phyloP scores from a whole-genome alignment of 129 eudicot genomes.

The Ambrosia artemisiifolia region DNA sequence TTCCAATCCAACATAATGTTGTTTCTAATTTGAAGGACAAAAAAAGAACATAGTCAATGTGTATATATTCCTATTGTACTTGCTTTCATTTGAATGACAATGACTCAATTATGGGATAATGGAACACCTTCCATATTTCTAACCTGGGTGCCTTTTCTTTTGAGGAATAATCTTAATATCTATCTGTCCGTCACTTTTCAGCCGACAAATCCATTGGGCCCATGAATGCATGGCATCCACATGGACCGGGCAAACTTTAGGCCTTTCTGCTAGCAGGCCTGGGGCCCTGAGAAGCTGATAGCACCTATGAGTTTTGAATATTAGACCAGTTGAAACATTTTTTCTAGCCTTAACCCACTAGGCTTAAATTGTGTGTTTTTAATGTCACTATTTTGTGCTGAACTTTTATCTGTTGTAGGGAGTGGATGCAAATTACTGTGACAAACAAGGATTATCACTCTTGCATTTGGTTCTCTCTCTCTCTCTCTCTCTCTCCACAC shows the following conservation, averaged over 20 bases:
- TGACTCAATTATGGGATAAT: neutral
- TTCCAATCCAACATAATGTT: neutral
- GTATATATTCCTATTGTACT: neutral
- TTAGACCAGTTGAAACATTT: neutral
- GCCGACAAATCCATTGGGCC: neutral
- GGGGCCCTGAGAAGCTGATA: too few species aligned
- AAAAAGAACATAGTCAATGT: neutral
- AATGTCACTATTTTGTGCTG: neutral
- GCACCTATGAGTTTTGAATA: neutral
- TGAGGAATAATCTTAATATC: neutral
- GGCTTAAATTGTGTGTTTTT: neutral
- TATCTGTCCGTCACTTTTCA: neutral
- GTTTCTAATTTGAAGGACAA: conserved; percentile 5
- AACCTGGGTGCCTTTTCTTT: neutral
- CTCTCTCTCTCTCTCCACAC: conserved; percentile 19
- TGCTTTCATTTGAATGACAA: neutral
- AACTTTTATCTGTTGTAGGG: conserved; percentile 49
- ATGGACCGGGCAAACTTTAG: too few species aligned
- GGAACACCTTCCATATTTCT: neutral
- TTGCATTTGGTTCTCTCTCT: conserved; percentile 74
- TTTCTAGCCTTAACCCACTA: neutral
- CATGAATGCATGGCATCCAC: too few species aligned
- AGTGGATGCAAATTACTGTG: conserved; percentile 90
- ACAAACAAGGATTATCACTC: conserved; percentile 86
- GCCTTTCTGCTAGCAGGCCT: too few species aligned